Conservation (phyloP, 2,329 filamentous ascomycete species). For the Hymenoscyphus occultus region DNA sequence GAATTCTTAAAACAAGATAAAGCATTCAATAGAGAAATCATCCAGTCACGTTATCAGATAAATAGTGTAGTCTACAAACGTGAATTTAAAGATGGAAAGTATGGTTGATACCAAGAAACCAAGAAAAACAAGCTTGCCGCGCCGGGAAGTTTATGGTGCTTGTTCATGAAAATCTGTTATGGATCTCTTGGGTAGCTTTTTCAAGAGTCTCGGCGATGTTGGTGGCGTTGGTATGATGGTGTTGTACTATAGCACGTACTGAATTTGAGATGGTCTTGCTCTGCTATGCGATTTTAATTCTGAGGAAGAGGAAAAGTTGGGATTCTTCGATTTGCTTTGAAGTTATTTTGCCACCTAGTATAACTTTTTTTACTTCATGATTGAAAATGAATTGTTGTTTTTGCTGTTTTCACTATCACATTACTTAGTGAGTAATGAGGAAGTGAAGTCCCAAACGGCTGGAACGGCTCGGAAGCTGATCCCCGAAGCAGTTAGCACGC, state of each 20-base stretch:
- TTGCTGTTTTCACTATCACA: neutral
- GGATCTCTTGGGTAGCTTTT: neutral
- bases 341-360: too few species aligned
- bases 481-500: neutral
- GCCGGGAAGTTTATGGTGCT: neutral
- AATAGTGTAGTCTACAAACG: too few species aligned
- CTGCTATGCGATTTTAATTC: neutral
- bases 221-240: neutral
- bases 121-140: neutral
- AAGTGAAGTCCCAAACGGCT: too few species aligned
- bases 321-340: too few species aligned
- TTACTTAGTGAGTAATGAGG: too few species aligned
- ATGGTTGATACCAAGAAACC: neutral
- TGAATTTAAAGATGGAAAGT: too few species aligned
- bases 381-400: neutral
- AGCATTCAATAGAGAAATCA: too few species aligned
- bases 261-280: neutral
- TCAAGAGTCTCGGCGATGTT: constrained; percentile 1
- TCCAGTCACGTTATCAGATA: too few species aligned
- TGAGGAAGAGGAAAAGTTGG: too few species aligned
- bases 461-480: neutral
- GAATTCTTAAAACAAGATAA: too few species aligned
- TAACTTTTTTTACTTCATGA: too few species aligned
- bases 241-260: neutral
- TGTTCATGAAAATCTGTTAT: neutral